Conservation (phyloP, 345 rosid genomes). For the Dovyalis caffra region DNA sequence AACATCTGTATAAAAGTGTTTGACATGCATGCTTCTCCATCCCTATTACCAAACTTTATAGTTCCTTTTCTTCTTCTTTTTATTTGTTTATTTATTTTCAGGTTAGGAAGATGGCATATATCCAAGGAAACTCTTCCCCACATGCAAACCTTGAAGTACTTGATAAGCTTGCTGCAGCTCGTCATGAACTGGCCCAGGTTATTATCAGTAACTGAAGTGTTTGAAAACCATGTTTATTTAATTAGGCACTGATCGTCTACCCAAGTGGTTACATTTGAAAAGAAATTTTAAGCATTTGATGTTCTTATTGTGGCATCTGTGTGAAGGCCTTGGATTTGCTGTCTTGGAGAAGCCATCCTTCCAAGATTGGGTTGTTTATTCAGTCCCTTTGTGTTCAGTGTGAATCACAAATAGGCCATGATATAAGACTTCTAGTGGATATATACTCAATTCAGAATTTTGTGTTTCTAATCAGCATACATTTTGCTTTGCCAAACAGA, state of each 20-base stretch:
- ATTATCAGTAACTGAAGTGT: constrained; percentile 3
- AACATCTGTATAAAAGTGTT: no score
- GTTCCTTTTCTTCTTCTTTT: constrained; percentile 9
- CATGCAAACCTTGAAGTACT: constrained; percentile 72
- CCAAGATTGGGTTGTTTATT: no score
- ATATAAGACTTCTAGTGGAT: no score
- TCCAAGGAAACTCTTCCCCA: constrained; percentile 78
- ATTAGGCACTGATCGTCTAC: not conserved
- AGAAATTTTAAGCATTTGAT: not conserved
- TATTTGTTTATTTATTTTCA: constrained; percentile 27
- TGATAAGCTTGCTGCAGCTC: constrained; percentile 67
- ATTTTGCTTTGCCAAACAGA: no score
- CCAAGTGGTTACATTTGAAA: not conserved
- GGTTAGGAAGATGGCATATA: constrained; percentile 77
- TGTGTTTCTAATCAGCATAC: no score
- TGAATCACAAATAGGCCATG: no score
- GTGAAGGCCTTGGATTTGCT: not conserved
- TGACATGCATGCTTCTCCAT: not conserved
- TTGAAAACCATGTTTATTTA: not conserved
- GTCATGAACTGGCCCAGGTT: constrained; percentile 93
- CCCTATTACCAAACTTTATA: not conserved
- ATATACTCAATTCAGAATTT: no score
- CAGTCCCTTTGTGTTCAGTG: no score
- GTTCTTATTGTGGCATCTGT: not conserved
- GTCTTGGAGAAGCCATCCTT: no score